Evolutionary conservation across 352 stramenopile genomes (phyloP).

Genomic region (Phytophthora colocasiae): DNA sequence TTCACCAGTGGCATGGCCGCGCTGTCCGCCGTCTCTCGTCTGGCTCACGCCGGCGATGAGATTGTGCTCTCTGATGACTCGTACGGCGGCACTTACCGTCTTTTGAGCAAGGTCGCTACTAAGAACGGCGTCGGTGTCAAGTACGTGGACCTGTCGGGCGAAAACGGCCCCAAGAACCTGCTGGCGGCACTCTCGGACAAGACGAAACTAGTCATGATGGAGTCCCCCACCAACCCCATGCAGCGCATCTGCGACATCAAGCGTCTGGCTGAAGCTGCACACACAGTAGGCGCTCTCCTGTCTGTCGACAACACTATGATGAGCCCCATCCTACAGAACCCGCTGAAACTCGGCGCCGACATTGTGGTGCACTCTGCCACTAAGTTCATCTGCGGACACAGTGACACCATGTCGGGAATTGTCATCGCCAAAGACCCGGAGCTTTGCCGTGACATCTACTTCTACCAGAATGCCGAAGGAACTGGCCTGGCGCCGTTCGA

Average conservation of each 20-base stretch:
- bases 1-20: slow-evolving; percentile 97
- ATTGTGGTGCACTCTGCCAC: slow-evolving; percentile 97
- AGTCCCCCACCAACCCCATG: slow-evolving; percentile 97
- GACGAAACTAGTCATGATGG: slow-evolving; percentile 97
- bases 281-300: slow-evolving; percentile 81
- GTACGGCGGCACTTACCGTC: slow-evolving; percentile 96
- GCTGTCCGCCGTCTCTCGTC: slow-evolving; percentile 91
- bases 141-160: slow-evolving; percentile 88
- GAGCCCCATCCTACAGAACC: slow-evolving; percentile 96
- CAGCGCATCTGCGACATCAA: slow-evolving; percentile 95
- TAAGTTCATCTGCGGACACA: slow-evolving; percentile 98
- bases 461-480: slow-evolving; percentile 92
- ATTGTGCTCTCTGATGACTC: slow-evolving; percentile 95
- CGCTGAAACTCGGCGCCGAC: slow-evolving; percentile 94
- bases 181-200: slow-evolving; percentile 58
- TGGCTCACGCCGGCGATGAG: slow-evolving; percentile 91
- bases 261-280: slow-evolving; percentile 78
- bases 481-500: slow-evolving; percentile 92
- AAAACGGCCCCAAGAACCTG: slow-evolving; percentile 70
- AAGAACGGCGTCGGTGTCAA: slow-evolving; percentile 82
- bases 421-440: slow-evolving; percentile 89
- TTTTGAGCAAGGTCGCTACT: slow-evolving; percentile 89
- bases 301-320: slow-evolving; percentile 98
- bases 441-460: slow-evolving; percentile 86
- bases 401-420: slow-evolving; percentile 95